Evolutionary conservation across 306 rosid species (phyloP).

Genomic region (Quercus glauca): DNA sequence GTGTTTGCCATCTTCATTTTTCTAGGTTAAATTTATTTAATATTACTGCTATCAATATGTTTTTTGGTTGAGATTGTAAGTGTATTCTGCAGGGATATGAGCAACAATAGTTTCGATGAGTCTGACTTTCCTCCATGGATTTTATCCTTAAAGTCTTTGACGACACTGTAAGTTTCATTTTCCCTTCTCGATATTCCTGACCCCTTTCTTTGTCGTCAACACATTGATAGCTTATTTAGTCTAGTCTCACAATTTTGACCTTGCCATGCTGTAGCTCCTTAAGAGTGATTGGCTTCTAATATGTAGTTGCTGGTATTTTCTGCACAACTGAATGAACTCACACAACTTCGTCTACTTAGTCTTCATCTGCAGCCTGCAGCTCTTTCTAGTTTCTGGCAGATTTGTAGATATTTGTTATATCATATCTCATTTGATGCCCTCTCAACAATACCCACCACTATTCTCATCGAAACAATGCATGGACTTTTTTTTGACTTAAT

Average conservation of each 20-base stretch:
- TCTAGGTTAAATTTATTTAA: not conserved
- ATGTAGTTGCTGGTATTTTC: not conserved
- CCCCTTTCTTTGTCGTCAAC: not conserved
- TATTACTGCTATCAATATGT: not conserved
- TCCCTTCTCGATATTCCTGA: not conserved
- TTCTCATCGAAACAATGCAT: no score
- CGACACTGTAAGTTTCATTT: slow-evolving; percentile 50
- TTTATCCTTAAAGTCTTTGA: slow-evolving; percentile 33
- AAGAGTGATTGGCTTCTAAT: not conserved
- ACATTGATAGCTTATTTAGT: not conserved
- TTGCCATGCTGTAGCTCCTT: not conserved
- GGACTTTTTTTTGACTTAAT: no score
- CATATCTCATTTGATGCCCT: no score
- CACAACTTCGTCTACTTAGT: no score
- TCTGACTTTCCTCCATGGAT: slow-evolving; percentile 52
- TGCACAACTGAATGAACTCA: not conserved
- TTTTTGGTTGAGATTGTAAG: not conserved
- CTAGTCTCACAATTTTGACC: not conserved
- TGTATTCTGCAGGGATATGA: slow-evolving; percentile 48
- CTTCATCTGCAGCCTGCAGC: no score
- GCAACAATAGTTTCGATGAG: slow-evolving; percentile 50
- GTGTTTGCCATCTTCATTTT: not conserved
- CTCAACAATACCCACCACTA: no score
- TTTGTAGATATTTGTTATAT: no score
- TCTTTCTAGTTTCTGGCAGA: no score